Evolutionary conservation across 163 green algal species (phyloP), one percentile per base, ranked within the genome.

Genomic region (Scenedesmus sp.): DNA sequence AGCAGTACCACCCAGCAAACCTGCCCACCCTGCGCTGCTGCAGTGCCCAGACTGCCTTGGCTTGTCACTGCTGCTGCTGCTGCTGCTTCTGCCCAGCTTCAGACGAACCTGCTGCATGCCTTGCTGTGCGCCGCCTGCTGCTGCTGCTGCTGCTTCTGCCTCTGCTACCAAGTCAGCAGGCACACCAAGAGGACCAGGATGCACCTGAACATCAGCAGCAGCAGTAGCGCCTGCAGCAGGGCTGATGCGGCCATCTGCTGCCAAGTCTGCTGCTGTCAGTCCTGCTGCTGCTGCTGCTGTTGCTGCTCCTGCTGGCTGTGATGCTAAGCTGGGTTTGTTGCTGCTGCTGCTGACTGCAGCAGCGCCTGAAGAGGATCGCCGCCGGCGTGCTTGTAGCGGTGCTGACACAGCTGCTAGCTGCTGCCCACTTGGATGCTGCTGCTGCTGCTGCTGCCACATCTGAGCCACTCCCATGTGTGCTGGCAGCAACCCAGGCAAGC

Each of bases 91-190:
- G 86, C 66, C 52, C 5, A 46, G 84, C 26, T 79, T 57, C 60
- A 62, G 4, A 3, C 81, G 55, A 26, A 86, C 54, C 54, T 86
- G 81, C 46, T 66, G 81, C 46, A 66, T 86, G 81, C 54, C 26
- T 20, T 66, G 55, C 54, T 59, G 81, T 46, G 55, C 55, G 4
- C 81, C 52, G 34, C 70, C 70, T 79, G 70, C 70, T 79, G 70
- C 70, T 79, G 70, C 70, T 79, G 70, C 70, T 4, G 70, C 70
- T 79, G 70, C 70, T 23, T 79, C 70, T 52, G 70, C 70, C 23
- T 79, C 70, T 86, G 81, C 81, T n/a, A 86, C 81, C 46, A 86
- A 6, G 13, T 64, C 55, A 62, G 81, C 81, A 86, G 81, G 54
- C 52, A 86, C 81, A 64, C 54, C 81, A 62, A 86, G 46, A 3